Evolutionary conservation across 495 filamentous ascomycete species (phyloP).

Genomic region (Elasticomyces elasticus): DNA sequence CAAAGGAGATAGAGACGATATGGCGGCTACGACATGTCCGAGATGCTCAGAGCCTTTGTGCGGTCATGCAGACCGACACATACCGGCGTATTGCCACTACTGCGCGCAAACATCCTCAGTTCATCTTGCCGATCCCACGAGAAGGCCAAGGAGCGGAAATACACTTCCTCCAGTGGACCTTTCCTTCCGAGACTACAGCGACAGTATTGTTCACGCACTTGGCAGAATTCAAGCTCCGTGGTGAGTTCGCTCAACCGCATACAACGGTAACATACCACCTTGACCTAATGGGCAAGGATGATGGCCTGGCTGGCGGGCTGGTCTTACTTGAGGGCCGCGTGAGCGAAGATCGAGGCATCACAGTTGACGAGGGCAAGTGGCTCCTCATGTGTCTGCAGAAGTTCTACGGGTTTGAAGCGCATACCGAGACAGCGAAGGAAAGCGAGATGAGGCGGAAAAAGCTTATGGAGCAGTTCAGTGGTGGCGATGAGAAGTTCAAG

Average conservation of each 20-base stretch:
- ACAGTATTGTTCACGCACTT: slow-evolving; percentile 89
- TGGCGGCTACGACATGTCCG: slow-evolving; percentile 84
- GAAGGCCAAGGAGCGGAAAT: slow-evolving; percentile 59
- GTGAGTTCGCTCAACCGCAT: slow-evolving; percentile 80
- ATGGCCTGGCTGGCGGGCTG: slow-evolving; percentile 62
- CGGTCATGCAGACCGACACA: slow-evolving; percentile 60
- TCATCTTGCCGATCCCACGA: slow-evolving; percentile 79
- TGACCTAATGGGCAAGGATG: slow-evolving; percentile 60
- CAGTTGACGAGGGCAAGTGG: slow-evolving; percentile 71
- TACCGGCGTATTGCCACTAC: slow-evolving; percentile 57
- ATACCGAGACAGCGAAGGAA: slow-evolving; percentile 40
- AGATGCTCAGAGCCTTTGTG: slow-evolving; percentile 63
- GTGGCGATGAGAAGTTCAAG: slow-evolving; percentile 66
- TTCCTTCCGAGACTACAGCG: slow-evolving; percentile 53
- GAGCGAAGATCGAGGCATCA: slow-evolving; percentile 64
- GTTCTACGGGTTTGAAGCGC: slow-evolving; percentile 64
- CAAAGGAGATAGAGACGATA: slow-evolving; percentile 73
- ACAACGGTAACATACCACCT: slow-evolving; percentile 86
- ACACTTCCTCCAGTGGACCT: slow-evolving; percentile 72
- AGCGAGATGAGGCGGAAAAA: slow-evolving; percentile 45
- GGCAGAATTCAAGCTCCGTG: slow-evolving; percentile 82
- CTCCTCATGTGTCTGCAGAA: slow-evolving; percentile 88
- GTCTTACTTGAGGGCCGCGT: slow-evolving; percentile 80
- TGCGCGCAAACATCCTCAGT: slow-evolving; percentile 68
- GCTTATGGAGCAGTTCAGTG: slow-evolving; percentile 71